A percentile compares a stretch with the other conserved stretches of the same genome.
phyloP scores from a whole-genome alignment of 2,329 filamentous ascomycete species.

The Xylaria digitata region DNA sequence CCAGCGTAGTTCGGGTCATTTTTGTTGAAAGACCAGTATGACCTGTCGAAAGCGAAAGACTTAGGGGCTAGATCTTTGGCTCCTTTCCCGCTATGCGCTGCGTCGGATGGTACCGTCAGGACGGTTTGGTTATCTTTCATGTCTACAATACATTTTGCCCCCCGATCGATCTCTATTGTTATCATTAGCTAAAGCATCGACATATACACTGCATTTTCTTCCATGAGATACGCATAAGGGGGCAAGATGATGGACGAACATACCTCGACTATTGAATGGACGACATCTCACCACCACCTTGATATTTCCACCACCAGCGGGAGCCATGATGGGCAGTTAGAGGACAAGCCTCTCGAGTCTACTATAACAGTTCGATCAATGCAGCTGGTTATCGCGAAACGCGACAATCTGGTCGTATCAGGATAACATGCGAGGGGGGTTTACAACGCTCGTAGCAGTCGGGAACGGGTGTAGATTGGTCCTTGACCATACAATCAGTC shows the following conservation, averaged over 20 bases:
- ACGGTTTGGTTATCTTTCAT: constrained; percentile 96
- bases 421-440: constrained; percentile 35
- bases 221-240: neutral
- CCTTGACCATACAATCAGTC: constrained; percentile 11
- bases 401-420: constrained; percentile 40
- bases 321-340: constrained; percentile 63
- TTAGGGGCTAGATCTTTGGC: constrained; percentile 79
- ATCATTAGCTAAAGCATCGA: constrained; percentile 36
- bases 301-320: constrained; percentile 89
- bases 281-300: constrained; percentile 98
- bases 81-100: constrained; percentile 69
- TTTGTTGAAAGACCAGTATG: constrained; percentile 97
- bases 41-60: constrained; percentile 94
- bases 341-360: constrained; percentile 40
- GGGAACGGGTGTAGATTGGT: neutral
- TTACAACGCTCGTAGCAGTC: constrained; percentile 10
- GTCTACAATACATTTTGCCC: constrained; percentile 95
- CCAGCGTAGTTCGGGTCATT: constrained; percentile 85
- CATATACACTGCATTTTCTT: neutral
- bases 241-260: constrained; percentile 40
- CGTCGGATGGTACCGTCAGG: constrained; percentile 76
- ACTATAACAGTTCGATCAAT: constrained; percentile 40
- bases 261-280: constrained; percentile 96
- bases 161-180: constrained; percentile 81
- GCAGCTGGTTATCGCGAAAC: constrained; percentile 40